These are phyloP conservation scores for Parsonsia alboflavescens DNA, from an alignment of 257 asterid species.

Conservation along the genomic window DNA sequence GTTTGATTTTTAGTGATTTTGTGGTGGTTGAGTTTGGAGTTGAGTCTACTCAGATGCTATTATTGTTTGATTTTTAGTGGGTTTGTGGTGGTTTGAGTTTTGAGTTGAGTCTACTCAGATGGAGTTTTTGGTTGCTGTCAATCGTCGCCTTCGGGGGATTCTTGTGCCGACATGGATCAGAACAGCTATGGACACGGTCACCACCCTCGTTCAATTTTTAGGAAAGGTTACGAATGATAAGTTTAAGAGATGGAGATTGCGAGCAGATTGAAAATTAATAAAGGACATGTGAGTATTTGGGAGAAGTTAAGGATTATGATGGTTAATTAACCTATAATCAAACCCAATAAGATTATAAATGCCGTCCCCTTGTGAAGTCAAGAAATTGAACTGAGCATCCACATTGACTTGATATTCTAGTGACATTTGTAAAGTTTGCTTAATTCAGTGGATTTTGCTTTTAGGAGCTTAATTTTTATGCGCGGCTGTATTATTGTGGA, in stretches of 20 bases:
- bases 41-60: too few species aligned
- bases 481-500: background rate
- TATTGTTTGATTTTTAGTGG: background rate
- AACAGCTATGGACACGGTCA: conserved; percentile 34
- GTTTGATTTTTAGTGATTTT: too few species aligned
- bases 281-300: too few species aligned
- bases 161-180: conserved; percentile 49
- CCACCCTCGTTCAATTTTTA: conserved; percentile 40
- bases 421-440: background rate
- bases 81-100: conserved; percentile 14
- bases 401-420: background rate
- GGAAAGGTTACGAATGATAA: too few species aligned
- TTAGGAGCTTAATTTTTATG: background rate
- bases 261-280: too few species aligned
- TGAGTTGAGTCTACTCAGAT: conserved; percentile 12
- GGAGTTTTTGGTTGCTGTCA: conserved; percentile 78
- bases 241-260: too few species aligned
- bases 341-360: background rate
- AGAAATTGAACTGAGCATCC: background rate
- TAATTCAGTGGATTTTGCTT: background rate
- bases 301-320: too few species aligned
- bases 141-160: conserved; percentile 30
- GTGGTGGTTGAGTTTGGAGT: too few species aligned
- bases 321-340: too few species aligned
- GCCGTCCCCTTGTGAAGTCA: background rate